Conservation (phyloP, 2,329 filamentous ascomycete genomes). For the Alternaria infectoria region DNA sequence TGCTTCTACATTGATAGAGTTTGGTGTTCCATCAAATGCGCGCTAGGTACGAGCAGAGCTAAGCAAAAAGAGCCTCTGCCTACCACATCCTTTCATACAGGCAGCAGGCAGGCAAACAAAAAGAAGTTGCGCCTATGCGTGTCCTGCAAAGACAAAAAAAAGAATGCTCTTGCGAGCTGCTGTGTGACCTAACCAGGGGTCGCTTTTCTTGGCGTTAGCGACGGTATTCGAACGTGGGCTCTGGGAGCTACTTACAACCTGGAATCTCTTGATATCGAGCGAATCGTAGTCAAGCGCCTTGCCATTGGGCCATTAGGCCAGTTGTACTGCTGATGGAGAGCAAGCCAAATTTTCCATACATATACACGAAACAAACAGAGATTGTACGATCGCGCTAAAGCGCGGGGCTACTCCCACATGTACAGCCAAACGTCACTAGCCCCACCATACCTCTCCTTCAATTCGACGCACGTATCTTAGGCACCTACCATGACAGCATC, state of each 20-base stretch:
- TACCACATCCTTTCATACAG: background rate
- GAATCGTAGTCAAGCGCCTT: slow-evolving; percentile 64
- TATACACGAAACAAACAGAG: no score
- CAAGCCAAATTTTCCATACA: no score
- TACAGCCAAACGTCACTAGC: slow-evolving; percentile 2
- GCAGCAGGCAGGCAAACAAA: background rate
- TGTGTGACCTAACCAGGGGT: slow-evolving; percentile 29
- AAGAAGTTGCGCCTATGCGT: background rate
- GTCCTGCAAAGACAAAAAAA: background rate
- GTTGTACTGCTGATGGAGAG: slow-evolving; percentile 9
- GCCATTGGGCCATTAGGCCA: slow-evolving; percentile 59
- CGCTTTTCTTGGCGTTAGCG: slow-evolving; percentile 3
- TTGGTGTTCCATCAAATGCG: background rate
- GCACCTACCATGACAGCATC: slow-evolving; percentile 3
- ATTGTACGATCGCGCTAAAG: background rate
- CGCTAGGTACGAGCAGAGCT: background rate
- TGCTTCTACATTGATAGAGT: background rate
- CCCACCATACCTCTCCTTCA: slow-evolving; percentile 7
- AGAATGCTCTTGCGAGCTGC: background rate
- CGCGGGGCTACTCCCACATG: background rate
- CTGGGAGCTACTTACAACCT: slow-evolving; percentile 20
- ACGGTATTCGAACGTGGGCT: background rate
- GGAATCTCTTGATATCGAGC: slow-evolving; percentile 40
- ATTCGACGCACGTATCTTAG: slow-evolving; percentile 7
- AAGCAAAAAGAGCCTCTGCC: background rate